These are phyloP conservation scores for Amylostereum areolatum DNA, from an alignment of 1,284 basidiomycete genomes.

Conservation along the genomic window DNA sequence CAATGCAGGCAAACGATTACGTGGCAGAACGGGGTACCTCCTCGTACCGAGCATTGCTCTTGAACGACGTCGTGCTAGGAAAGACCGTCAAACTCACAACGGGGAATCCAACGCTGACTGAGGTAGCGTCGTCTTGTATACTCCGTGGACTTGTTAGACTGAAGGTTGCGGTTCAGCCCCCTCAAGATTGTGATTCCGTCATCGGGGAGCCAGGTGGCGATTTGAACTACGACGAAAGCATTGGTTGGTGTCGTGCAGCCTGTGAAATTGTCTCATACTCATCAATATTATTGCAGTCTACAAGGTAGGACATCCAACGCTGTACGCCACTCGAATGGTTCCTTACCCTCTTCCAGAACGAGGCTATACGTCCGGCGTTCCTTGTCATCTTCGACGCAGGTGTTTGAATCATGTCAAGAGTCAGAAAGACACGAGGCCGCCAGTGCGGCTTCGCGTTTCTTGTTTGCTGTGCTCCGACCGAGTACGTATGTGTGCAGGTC, in stretches of 20 bases:
- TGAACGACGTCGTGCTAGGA: slow-evolving; percentile 21
- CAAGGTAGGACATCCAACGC: slow-evolving; percentile 4
- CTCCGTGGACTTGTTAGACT: neutral
- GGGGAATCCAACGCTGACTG: slow-evolving; percentile 10
- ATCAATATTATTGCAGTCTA: slow-evolving; percentile 6
- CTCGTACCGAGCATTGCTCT: slow-evolving; percentile 14
- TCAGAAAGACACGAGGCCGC: no score
- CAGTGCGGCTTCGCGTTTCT: no score
- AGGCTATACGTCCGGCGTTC: neutral
- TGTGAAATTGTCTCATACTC: neutral
- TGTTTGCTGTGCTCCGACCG: no score
- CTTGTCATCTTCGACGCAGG: neutral
- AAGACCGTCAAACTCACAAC: slow-evolving; percentile 12
- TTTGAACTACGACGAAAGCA: slow-evolving; percentile 22
- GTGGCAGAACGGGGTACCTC: slow-evolving; percentile 11
- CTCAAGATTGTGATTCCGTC: slow-evolving; percentile 18
- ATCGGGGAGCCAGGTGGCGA: slow-evolving; percentile 20
- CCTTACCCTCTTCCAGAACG: neutral
- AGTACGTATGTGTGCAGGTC: no score
- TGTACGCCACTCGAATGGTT: neutral
- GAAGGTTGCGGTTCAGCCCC: slow-evolving; percentile 11
- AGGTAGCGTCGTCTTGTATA: slow-evolving; percentile 11
- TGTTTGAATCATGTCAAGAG: neutral
- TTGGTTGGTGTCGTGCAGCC: slow-evolving; percentile 12
- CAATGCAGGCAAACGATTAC: slow-evolving; percentile 17